Base-by-base conservation (phyloP, 2,329 filamentous ascomycete genomes). In the Seiridium cupressi region DNA sequence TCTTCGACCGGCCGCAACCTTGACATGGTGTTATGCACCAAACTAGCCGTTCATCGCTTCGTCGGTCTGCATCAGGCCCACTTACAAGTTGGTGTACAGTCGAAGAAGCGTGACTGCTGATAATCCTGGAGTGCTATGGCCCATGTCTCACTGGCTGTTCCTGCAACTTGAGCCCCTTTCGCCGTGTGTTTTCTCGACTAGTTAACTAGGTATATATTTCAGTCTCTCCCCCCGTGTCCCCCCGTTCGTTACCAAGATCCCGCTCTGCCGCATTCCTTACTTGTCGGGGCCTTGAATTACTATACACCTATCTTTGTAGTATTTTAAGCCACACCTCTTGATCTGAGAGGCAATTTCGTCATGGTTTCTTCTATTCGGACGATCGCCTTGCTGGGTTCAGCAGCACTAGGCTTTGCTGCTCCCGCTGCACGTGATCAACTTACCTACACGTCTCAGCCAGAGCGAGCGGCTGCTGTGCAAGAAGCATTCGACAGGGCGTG, bases 401-500 rank as follows among this genome's bases (percentile, higher is more conserved):
- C 42, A 13, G 34, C 55, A 8, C 38, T 11, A 3, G 26, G n/a
- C 32, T 35, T 58, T 32, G 55, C 55, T 38, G 55, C 55, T 9
- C 55, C 55, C 8, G 26, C 55, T 31, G 34, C 55, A 3, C 32
- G 31, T 36, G 42, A 26, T 31, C 18, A 18, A 13, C 11, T 26
- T 11, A 35, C 66, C 3, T 71, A 71, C 55, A 62, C 66, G 31
- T 64, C 75, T 4, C 73, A 81, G 60, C 67, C 71, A 0, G 72
- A 71, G 9, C 76, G 85, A 65, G 83, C 87, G 10, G 78, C 80
- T 54, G 84, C 85, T 1, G 84, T 93, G 57, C 89, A 86, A 70
- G 82, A 86, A 58, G 87, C 87, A 0, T 94, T 93, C 68, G 79
- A 84, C 60, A 82, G 83, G 66, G 88, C 89, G 2, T 93, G 90